These are phyloP conservation scores for Vigna unguiculata DNA, from an alignment of 306 rosid species.

Conservation along the genomic window DNA sequence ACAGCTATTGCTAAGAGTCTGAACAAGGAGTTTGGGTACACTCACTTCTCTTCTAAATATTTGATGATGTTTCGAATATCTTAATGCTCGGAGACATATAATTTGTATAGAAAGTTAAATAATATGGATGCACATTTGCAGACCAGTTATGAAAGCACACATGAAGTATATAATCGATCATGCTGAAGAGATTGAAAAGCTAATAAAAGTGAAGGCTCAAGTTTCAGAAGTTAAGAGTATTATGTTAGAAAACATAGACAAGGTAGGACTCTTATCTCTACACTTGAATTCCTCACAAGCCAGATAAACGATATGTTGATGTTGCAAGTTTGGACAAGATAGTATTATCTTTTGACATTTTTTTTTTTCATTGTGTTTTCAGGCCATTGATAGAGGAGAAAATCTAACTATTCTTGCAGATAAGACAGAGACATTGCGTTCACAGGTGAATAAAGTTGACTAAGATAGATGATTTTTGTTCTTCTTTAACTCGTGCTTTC, in stretches of 20 bases:
- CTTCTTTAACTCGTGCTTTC: not conserved
- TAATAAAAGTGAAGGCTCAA: constrained; percentile 93
- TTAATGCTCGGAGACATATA: constrained; percentile 19
- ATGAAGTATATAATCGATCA: constrained; percentile 92
- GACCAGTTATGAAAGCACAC: constrained; percentile 88
- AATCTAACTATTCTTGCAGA: constrained; percentile 71
- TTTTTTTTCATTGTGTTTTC: no score
- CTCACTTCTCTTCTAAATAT: constrained; percentile 35
- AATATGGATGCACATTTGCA: constrained; percentile 53
- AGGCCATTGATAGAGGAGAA: constrained; percentile 88
- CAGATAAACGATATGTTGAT: no score
- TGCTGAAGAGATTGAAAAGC: constrained; percentile 89
- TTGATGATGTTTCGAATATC: constrained; percentile 11
- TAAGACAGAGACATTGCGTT: constrained; percentile 76
- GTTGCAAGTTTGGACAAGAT: no score
- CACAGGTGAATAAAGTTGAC: constrained; percentile 57
- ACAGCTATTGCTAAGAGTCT: constrained; percentile 89
- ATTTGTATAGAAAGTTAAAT: not conserved
- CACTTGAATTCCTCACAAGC: no score
- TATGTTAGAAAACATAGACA: constrained; percentile 85
- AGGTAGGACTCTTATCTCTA: no score
- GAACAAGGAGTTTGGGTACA: constrained; percentile 91
- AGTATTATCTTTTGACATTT: no score
- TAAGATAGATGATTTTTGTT: constrained; percentile 1
- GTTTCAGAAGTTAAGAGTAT: constrained; percentile 91